Evolutionary conservation across 768 basidiomycete genomes (phyloP).

Genomic region (Russula brevipes): DNA sequence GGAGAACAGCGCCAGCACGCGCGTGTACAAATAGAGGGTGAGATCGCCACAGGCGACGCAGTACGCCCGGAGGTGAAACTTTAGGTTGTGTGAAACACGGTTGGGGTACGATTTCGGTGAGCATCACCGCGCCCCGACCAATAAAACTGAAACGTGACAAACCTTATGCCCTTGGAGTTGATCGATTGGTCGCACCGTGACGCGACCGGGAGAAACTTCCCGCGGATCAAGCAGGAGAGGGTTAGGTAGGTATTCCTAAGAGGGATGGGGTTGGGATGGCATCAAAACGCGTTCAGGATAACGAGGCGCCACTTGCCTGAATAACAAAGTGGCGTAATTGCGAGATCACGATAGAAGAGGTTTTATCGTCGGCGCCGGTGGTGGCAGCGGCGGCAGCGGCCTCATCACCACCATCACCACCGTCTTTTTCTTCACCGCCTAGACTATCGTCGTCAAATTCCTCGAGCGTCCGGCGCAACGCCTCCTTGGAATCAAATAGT

Average conservation of each 20-base stretch:
- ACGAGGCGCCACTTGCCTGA: constrained; percentile 53
- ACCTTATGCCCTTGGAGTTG: constrained; percentile 56
- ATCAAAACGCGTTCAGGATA: constrained; percentile 6
- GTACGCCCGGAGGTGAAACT: constrained; percentile 96
- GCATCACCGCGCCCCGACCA: background rate
- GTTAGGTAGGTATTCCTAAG: constrained; percentile 76
- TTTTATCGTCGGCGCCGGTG: constrained; percentile 28
- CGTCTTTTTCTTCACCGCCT: constrained; percentile 31
- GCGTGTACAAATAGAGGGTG: constrained; percentile 72
- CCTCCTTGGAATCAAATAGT: constrained; percentile 73
- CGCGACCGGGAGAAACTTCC: constrained; percentile 36
- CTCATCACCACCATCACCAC: constrained; percentile 28
- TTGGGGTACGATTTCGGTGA: no score
- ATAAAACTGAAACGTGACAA: constrained; percentile 21
- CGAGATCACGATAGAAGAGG: constrained; percentile 61
- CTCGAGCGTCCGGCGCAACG: constrained; percentile 69
- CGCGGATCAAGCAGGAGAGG: constrained; percentile 76
- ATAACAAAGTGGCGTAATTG: constrained; percentile 95
- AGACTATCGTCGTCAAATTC: constrained; percentile 64
- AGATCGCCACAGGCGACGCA: constrained; percentile 73
- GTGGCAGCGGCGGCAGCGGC: constrained; percentile 25
- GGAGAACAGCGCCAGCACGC: constrained; percentile 86
- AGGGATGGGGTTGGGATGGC: background rate
- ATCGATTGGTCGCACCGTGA: constrained; percentile 21
- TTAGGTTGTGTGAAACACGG: constrained; percentile 30